Base-by-base conservation (phyloP, 371 early-diverging fungal species). In the Mucor velutinosus region DNA sequence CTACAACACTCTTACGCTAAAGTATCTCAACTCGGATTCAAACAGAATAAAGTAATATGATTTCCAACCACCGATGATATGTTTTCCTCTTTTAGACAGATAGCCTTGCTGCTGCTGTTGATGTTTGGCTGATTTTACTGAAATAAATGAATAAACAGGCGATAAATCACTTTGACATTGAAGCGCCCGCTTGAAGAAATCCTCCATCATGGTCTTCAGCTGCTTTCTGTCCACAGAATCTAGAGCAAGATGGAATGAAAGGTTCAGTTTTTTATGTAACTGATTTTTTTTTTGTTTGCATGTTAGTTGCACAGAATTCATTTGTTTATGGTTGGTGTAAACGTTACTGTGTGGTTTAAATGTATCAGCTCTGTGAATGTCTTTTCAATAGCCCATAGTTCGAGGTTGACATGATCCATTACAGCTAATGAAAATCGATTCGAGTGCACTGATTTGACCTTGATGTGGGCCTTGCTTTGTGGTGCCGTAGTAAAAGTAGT, bases 1-100 rank as follows among this genome's bases (percentile, higher is more conserved):
- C 41, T 12, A 15, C 19, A 1, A 7, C 21, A 2, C 6, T 14
- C 30, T 62, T 58, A 62, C 58, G 2, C 33, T 15, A 49, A 63
- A 58, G 35, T 62, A 53, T 11, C 41, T 27, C 5, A 60, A 32
- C 37, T 55, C 21, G 19, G 39, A 41, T 35, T 17, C 37, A 10
- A n/a, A 14, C 57, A 56, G 7, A 39, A 56, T 82, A 79, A 93
- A 95, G 78, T 89, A 95, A 61, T 95, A 85, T 29, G 88, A 82
- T 74, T 95, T 95, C 92, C 95, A 93, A 15, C 92, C 92, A 59
- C 94, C 93, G 85, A 93, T 92, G 32, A n/a, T 33, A 74, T 88
- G 91, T 72, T 93, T 94, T 33, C 93, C 95, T 75, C 90, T 88
- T 75, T 95, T 95, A 59, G 89, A 88, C 58, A 95, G 77, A 61